Evolutionary conservation across 202 grass and related monocot species (phyloP).

Genomic region (Schoenoplectus triqueter): DNA sequence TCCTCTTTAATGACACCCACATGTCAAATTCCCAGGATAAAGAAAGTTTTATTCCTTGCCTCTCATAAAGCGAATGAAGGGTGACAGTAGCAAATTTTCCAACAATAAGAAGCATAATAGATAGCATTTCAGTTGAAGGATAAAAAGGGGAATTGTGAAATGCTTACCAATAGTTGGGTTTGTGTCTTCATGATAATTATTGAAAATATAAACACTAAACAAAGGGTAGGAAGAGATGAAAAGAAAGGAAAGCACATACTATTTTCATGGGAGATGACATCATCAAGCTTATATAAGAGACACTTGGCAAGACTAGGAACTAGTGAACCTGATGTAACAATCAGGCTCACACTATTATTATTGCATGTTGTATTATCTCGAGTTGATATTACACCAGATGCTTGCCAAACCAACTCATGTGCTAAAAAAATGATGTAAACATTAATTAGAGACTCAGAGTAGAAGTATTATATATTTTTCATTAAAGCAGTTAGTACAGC

Average conservation of each 20-base stretch:
- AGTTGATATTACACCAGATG: slow-evolving; percentile 47
- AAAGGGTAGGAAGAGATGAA: not conserved
- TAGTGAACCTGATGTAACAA: slow-evolving; percentile 94
- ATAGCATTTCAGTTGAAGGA: not conserved
- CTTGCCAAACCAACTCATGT: slow-evolving; percentile 80
- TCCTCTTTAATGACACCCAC: not conserved
- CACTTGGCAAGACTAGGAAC: slow-evolving; percentile 95
- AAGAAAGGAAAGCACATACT: slow-evolving; percentile 43
- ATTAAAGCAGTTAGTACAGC: slow-evolving; percentile 1
- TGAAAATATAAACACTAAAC: not conserved
- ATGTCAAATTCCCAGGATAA: not conserved
- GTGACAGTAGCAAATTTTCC: not conserved
- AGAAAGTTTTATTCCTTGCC: not conserved
- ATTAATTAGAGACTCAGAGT: not conserved
- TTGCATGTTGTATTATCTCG: slow-evolving; percentile 44
- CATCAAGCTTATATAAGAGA: slow-evolving; percentile 85
- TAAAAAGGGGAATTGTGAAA: not conserved
- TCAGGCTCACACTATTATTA: slow-evolving; percentile 45
- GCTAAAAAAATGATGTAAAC: slow-evolving; percentile 52
- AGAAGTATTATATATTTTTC: not conserved
- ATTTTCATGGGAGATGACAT: slow-evolving; percentile 80
- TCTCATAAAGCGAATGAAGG: not conserved
- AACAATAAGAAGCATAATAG: slow-evolving; percentile 6
- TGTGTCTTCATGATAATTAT: not conserved
- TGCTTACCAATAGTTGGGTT: not conserved